Evolutionary conservation across 1,139 yeast species (phyloP).

Genomic region (Hansenula sp.): DNA sequence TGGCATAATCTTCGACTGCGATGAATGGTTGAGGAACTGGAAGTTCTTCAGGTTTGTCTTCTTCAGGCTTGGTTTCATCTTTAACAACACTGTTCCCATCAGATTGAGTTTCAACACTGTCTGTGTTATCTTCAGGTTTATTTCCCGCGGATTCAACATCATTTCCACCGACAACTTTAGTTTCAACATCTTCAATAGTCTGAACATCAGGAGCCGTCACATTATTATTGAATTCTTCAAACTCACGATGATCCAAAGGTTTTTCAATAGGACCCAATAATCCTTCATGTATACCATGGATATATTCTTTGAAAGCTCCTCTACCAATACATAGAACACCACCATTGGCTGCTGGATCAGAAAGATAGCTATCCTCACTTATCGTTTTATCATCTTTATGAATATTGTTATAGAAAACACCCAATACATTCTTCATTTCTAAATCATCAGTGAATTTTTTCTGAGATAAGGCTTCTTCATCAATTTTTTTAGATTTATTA

Average conservation of each 20-base stretch:
- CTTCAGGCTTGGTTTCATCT: conserved; percentile 11
- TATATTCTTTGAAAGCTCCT: conserved; percentile 92
- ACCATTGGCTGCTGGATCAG: conserved; percentile 51
- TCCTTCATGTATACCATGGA: conserved; percentile 92
- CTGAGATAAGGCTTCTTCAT: conserved; percentile 24
- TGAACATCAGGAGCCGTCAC: not conserved
- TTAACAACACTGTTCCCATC: no score
- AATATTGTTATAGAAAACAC: conserved; percentile 43
- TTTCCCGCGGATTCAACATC: conserved; percentile 7
- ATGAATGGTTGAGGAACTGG: conserved; percentile 67
- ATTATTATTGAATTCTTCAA: conserved; percentile 1
- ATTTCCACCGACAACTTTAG: conserved; percentile 6
- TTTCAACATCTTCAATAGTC: conserved; percentile 13
- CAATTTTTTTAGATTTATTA: conserved; percentile 14
- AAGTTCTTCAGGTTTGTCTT: conserved; percentile 28
- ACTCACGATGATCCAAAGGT: conserved; percentile 36
- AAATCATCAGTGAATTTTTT: conserved; percentile 39
- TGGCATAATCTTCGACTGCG: conserved; percentile 47
- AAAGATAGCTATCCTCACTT: conserved; percentile 43
- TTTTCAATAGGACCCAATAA: conserved; percentile 83
- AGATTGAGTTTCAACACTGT: no score
- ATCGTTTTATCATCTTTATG: conserved; percentile 32
- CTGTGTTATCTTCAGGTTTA: conserved; percentile 4
- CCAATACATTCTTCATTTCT: conserved; percentile 53
- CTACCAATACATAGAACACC: conserved; percentile 93